These are phyloP conservation scores for Gorgonomyces haynaldii DNA, from an alignment of 192 early-diverging fungal genomes.

Conservation along the genomic window DNA sequence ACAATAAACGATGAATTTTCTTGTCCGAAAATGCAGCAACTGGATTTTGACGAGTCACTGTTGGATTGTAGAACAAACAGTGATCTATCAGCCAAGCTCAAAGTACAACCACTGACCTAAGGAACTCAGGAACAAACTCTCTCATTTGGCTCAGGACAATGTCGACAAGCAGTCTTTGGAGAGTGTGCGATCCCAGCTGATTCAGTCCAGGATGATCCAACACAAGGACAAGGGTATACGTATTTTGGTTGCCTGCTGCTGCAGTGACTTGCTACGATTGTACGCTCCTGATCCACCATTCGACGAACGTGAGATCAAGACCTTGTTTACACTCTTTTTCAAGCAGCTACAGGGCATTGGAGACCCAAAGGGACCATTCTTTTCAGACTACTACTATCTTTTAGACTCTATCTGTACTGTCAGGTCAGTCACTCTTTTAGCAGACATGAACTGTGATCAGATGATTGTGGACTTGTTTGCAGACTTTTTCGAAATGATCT, in stretches of 20 bases:
- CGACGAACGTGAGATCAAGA: slow-evolving; percentile 60
- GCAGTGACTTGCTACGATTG: slow-evolving; percentile 82
- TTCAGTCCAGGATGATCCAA: slow-evolving; percentile 35
- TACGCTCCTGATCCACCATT: slow-evolving; percentile 94
- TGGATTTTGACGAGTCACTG: slow-evolving; percentile 2
- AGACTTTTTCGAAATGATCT: slow-evolving; percentile 56
- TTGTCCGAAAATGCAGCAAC: slow-evolving; percentile 1
- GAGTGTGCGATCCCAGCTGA: background rate
- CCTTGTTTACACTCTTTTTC: slow-evolving; percentile 74
- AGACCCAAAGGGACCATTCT: slow-evolving; percentile 51
- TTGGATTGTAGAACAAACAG: background rate
- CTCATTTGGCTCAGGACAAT: background rate
- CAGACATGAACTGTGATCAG: slow-evolving; percentile 69
- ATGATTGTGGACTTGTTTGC: slow-evolving; percentile 61
- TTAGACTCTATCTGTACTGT: slow-evolving; percentile 81
- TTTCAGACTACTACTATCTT: slow-evolving; percentile 64
- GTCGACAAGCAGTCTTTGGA: slow-evolving; percentile 3
- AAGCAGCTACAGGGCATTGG: slow-evolving; percentile 54
- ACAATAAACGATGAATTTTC: background rate
- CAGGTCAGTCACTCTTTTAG: slow-evolving; percentile 68
- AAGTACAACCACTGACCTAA: background rate
- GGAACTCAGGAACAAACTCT: background rate
- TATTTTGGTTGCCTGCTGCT: slow-evolving; percentile 63
- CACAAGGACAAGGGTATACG: slow-evolving; percentile 76
- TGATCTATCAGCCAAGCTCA: background rate